Base-by-base conservation (phyloP, 164 flowering plant genomes). In the Tetrastigma voinierianum region DNA sequence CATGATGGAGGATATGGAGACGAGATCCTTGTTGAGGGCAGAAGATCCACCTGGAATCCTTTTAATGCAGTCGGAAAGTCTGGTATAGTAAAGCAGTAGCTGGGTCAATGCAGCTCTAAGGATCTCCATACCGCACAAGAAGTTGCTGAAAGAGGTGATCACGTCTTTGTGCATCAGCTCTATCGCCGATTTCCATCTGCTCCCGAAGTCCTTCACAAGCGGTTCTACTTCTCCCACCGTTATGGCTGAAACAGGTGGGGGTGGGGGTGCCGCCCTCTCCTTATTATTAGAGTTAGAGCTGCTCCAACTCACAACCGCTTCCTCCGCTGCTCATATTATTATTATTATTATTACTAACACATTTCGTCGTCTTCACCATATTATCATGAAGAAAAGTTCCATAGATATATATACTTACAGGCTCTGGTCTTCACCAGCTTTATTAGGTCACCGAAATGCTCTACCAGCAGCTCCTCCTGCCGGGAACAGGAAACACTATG, bases 141-240 rank as follows among this genome's bases (percentile, higher is more conserved):
- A 96, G 76, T 90, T 96, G 79, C 99, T 96, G 80, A 96, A 96
- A 45, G 98, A 93, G 14, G 96, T 96, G 49, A 96, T 96, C 53
- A 96, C 97, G 69, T 91, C 98, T 71, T 88, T 96, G 86, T 96
- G 99, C 98, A 96, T 96, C 69, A 90, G 71, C 79, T 96, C 98
- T 62, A 93, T 96, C 43, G 97, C 96, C 19, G 86, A 81, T 72
- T 96, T 96, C 99, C 99, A 93, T 80, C 98, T 80, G 70, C 89
- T 80, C 1, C 80, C 93, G 65, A 95, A 96, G 75, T 96, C 99
- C 80, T 93, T 96, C 44, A 96, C 95, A 16, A 96, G 84, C 5
- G 93, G 94, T 76, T 96, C 98, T 12, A 96, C 91, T 68, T 96
- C 99, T 6, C 82, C 75, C 44, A 86, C 81, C 12, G 89, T 79